Base-by-base conservation (phyloP, 176 grass and related monocot genomes). In the Oryza brachyantha region DNA sequence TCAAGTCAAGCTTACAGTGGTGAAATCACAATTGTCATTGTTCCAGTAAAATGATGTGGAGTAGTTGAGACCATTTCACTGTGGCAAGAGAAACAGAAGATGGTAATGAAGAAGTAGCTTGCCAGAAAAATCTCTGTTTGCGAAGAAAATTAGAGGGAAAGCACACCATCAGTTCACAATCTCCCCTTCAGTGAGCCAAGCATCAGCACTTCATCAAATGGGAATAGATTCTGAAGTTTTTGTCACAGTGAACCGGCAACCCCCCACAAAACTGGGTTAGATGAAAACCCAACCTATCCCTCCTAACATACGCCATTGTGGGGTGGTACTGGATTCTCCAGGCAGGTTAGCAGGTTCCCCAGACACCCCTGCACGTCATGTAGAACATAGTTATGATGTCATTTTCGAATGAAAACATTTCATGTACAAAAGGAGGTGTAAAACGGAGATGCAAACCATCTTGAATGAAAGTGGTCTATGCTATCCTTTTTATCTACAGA, bases 301-400 rank as follows among this genome's bases (percentile, higher is more conserved):
- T 9, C 82, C 82, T 70, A 84, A 37, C 45, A 62, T 14, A 16
- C 82, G 64, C 82, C 82, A 77, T 5, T 77, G 39, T 62, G 82
- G 73, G 14, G 16, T 63, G 34, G 10, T 76, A 39, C 54, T 70
- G 39, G 10, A 35, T 55, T 65, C 29, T n/a, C 74, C 66, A 4
- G 66, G 74, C n/a, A 63, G 55, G 54, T 77, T 78, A 22, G 19
- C 39, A 9, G 41, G 37, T n/a, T 62, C 54, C 34, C 55, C 27
- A 16, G 39, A 77, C 17, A 29, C 29, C 11, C 52, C 82, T 84
- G 74, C 82, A 71, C 63, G 62, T 63, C 0, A 37, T 11, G 10
- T 68, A 75, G 5, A 60, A 31, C 45, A 48, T 48, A 5, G 5
- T 4, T 17, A 48, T 48, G 45, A 48, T 2, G 7, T 17, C 13